A percentile compares a stretch with the other conserved stretches of the same genome.
Conservation (phyloP, 1,284 basidiomycete species). For the Tylopilus orsonianus region DNA sequence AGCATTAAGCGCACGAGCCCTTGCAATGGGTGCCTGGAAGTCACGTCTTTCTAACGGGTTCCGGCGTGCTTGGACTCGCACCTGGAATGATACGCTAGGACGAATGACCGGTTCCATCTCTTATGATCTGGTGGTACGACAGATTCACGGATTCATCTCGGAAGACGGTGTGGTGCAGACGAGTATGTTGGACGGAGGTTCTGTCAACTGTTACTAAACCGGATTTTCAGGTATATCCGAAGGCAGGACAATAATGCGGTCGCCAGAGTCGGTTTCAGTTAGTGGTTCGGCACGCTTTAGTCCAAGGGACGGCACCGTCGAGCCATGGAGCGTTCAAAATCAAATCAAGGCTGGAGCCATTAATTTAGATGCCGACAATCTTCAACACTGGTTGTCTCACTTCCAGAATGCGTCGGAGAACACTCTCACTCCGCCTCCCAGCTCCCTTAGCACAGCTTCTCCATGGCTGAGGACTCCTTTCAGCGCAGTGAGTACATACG, state of each 20-base stretch:
- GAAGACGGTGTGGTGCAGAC: slow-evolving; percentile 15
- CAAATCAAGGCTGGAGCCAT: slow-evolving; percentile 48
- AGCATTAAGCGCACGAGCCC: slow-evolving; percentile 40
- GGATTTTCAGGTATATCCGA: slow-evolving; percentile 11
- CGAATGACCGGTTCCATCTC: slow-evolving; percentile 54
- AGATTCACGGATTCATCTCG: slow-evolving; percentile 45
- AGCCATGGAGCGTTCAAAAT: slow-evolving; percentile 53
- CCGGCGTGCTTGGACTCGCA: slow-evolving; percentile 58
- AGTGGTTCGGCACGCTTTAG: slow-evolving; percentile 53
- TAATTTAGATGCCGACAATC: slow-evolving; percentile 46
- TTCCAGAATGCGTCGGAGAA: slow-evolving; percentile 11
- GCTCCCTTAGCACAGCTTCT: slow-evolving; percentile 11
- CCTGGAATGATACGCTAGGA: slow-evolving; percentile 68
- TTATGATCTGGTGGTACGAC: slow-evolving; percentile 49
- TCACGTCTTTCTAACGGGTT: slow-evolving; percentile 58
- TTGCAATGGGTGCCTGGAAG: slow-evolving; percentile 57
- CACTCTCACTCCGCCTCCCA: slow-evolving; percentile 21
- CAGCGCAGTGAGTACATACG: slow-evolving; percentile 22
- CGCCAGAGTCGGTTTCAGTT: slow-evolving; percentile 48
- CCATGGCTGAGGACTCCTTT: slow-evolving; percentile 36
- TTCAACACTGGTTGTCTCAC: slow-evolving; percentile 23
- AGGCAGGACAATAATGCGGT: slow-evolving; percentile 40
- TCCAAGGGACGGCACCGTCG: slow-evolving; percentile 54
- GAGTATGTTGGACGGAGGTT: slow-evolving; percentile 27
- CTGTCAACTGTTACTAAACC: slow-evolving; percentile 8